Conservation (phyloP, 2,329 filamentous ascomycete species). For the Emmonsiellopsis sp. region DNA sequence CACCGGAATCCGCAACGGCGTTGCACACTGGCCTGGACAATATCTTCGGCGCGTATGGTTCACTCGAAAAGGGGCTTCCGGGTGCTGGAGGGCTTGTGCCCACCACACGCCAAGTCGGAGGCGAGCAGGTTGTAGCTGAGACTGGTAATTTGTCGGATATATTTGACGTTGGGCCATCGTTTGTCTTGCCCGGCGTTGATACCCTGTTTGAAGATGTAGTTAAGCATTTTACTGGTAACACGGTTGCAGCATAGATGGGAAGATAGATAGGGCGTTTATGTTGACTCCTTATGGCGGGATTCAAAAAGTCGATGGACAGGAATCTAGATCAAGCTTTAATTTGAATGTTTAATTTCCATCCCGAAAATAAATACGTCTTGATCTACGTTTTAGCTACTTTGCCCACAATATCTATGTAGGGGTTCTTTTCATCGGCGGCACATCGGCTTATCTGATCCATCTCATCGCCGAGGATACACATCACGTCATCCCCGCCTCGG, state of each 20-base stretch:
- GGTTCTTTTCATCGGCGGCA: too few species aligned
- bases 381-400: too few species aligned
- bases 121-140: background rate
- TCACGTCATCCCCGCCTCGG: too few species aligned
- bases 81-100: background rate
- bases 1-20: slow-evolving; percentile 16
- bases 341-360: too few species aligned
- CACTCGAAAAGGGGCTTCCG: background rate
- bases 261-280: background rate
- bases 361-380: too few species aligned
- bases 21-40: slow-evolving; percentile 23
- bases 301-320: too few species aligned
- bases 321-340: too few species aligned
- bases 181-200: slow-evolving; percentile 27
- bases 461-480: too few species aligned
- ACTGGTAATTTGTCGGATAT: slow-evolving; percentile 21
- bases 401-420: too few species aligned
- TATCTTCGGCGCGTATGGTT: slow-evolving; percentile 20
- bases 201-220: slow-evolving; percentile 31
- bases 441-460: too few species aligned
- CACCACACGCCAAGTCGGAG: slow-evolving; percentile 1
- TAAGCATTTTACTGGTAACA: slow-evolving; percentile 17
- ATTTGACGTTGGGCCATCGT: slow-evolving; percentile 29
- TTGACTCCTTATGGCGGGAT: background rate
- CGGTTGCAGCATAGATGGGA: slow-evolving; percentile 2